Evolutionary conservation across 2,329 filamentous ascomycete species (phyloP), one percentile per base, ranked within the genome.

Genomic region (Botrytis fabae): DNA sequence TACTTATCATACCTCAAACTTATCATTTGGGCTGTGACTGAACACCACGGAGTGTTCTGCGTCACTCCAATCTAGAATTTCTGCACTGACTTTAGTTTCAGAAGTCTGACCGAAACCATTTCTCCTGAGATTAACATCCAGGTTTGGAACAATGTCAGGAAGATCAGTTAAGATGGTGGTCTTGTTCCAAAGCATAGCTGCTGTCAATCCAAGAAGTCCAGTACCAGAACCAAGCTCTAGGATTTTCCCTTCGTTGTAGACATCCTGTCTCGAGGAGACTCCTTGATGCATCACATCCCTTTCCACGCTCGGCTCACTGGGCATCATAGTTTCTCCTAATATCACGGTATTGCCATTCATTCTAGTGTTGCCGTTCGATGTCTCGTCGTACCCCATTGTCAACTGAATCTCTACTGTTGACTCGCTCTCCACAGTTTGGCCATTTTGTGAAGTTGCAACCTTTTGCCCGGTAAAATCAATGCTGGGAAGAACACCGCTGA

Each of bases 171-270:
- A 85, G 16, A 92, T 83, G 7, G 97, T 91, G 28, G 87, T 83
- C 0, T 87, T 86, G 61, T 85, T 84, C 85, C 92, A 92, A 38
- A 93, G 84, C 22, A 89, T 90, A 12, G 94, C 93, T 38, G 95
- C 93, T 1, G 95, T 92, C 61, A 98, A 85, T 0, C 96, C 96
- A 16, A 97, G 88, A n/a, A 99, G 86, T 0, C 95, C 95, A 0
- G 95, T 98, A 0, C 96, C 95, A 0, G 95, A 91, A 6, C 95
- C 96, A 2, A 98, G 87, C 80, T 98, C 95, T 14, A 98, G 85
- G 1, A 90, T 83, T 60, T 62, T 73, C 14, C 38, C 18, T 71
- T 69, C 51, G 20, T 40, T 40, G 3, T 3, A 22, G 20, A 22
- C 16, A n/a, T 14, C 20, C 2, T 40, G 65, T 22, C 46, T 42